phyloP scores from a whole-genome alignment of 768 basidiomycete species.

The Symmetrospora coprosmae region DNA sequence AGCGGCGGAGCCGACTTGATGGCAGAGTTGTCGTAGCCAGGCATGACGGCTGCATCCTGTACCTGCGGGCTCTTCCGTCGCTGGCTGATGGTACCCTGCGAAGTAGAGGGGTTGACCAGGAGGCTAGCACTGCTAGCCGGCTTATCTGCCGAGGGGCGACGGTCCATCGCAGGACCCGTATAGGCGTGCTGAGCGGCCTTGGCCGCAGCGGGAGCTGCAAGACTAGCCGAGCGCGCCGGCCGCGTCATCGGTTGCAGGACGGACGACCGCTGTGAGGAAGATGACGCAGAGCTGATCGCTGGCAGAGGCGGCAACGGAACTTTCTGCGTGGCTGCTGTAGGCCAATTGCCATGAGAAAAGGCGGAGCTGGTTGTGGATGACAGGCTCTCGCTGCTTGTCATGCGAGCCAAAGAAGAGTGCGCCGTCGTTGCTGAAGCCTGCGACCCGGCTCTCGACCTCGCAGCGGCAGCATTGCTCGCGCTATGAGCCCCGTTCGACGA shows the following conservation, averaged over 20 bases:
- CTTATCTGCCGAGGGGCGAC: no score
- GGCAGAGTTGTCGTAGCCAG: no score
- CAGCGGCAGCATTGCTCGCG: background rate
- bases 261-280: background rate
- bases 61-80: constrained; percentile 58
- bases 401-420: background rate
- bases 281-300: background rate
- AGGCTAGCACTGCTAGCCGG: background rate
- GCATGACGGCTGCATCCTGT: background rate
- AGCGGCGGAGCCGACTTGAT: no score
- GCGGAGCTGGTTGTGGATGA: background rate
- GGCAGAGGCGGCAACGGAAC: background rate
- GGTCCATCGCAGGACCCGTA: background rate
- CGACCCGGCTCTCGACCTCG: background rate
- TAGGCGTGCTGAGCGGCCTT: background rate
- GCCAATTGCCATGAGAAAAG: background rate
- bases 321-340: background rate
- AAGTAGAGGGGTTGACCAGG: constrained; percentile 49
- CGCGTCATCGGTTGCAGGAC: no score
- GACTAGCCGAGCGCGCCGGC: background rate
- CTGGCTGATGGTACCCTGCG: constrained; percentile 54
- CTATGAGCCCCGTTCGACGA: background rate
- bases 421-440: background rate
- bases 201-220: no score
- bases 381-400: constrained; percentile 12